phyloP scores from a whole-genome alignment of 2,329 filamentous ascomycete species.

The Cercospora sp. region DNA sequence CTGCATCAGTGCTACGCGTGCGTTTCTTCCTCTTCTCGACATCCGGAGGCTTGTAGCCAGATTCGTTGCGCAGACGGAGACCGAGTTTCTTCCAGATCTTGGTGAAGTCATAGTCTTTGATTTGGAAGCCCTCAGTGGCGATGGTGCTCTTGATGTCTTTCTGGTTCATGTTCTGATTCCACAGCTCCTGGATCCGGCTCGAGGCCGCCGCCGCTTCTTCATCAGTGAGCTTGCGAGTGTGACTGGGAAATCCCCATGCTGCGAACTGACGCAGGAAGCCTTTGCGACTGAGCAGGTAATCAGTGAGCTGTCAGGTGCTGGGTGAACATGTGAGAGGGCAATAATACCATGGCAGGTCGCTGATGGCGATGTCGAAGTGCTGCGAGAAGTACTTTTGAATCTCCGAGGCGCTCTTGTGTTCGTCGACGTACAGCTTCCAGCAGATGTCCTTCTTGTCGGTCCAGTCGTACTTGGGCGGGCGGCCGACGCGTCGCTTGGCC shows the following conservation, averaged over 20 bases:
- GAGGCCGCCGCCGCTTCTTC: slow-evolving; percentile 69
- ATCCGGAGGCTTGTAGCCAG: slow-evolving; percentile 25
- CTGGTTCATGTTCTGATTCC: slow-evolving; percentile 72
- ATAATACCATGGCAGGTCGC: slow-evolving; percentile 56
- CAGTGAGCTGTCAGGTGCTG: not conserved
- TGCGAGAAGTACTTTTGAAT: slow-evolving; percentile 68
- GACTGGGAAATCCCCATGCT: slow-evolving; percentile 70
- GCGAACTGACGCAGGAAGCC: slow-evolving; percentile 36
- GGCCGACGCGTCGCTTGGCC: slow-evolving; percentile 2
- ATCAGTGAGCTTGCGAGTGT: slow-evolving; percentile 68
- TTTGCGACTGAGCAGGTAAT: slow-evolving; percentile 13
- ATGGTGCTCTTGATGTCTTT: slow-evolving; percentile 71
- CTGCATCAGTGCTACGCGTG: not conserved
- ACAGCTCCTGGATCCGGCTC: slow-evolving; percentile 70
- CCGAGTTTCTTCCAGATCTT: slow-evolving; percentile 64
- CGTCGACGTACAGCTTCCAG: slow-evolving; percentile 73
- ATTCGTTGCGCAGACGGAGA: slow-evolving; percentile 30
- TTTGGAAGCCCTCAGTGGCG: slow-evolving; percentile 69
- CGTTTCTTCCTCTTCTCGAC: slow-evolving; percentile 42
- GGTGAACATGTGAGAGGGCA: slow-evolving; percentile 53
- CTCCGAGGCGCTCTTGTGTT: slow-evolving; percentile 70
- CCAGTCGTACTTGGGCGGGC: slow-evolving; percentile 57
- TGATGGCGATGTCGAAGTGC: slow-evolving; percentile 42
- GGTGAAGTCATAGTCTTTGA: slow-evolving; percentile 55
- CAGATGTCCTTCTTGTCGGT: slow-evolving; percentile 65